Percentiles rank a stretch among this genome's conserved stretches.
Evolutionary conservation across 495 filamentous ascomycete genomes (phyloP).

Genomic region (Hyaloscypha hepaticicola): DNA sequence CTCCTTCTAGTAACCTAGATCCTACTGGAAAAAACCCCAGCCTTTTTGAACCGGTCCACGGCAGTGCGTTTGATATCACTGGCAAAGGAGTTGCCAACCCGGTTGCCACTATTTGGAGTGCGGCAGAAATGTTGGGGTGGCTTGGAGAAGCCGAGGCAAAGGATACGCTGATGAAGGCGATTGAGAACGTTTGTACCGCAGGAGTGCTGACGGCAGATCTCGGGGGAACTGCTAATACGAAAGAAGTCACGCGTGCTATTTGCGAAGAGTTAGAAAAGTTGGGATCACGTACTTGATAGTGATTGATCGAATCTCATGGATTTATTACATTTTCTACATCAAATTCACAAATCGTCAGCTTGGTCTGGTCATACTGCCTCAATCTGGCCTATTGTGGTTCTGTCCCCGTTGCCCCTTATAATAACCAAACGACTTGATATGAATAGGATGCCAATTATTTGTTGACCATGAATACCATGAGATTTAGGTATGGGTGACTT

Average conservation of each 20-base stretch:
- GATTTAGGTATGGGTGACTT: too few relatives aligned
- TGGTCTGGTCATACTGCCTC: too few relatives aligned
- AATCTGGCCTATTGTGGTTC: too few relatives aligned
- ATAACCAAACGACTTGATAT: too few relatives aligned
- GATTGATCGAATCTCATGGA: too few relatives aligned
- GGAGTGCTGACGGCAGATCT: constrained; percentile 59
- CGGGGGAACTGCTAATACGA: constrained; percentile 54
- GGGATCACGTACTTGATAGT: too few relatives aligned
- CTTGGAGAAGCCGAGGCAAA: constrained; percentile 56
- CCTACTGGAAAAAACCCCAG: constrained; percentile 56
- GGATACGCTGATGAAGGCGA: constrained; percentile 52
- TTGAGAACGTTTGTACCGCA: constrained; percentile 59
- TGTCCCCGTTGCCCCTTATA: too few relatives aligned
- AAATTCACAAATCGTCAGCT: too few relatives aligned
- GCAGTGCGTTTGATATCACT: constrained; percentile 65
- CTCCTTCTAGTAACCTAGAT: constrained; percentile 76
- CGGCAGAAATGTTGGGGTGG: constrained; percentile 68
- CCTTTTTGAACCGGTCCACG: constrained; percentile 89
- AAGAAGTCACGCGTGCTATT: constrained; percentile 61
- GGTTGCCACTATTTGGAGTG: constrained; percentile 67
- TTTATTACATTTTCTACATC: too few relatives aligned
- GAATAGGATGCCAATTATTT: too few relatives aligned
- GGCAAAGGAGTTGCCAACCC: constrained; percentile 73
- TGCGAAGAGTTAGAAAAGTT: constrained; percentile 54
- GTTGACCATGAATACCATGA: too few relatives aligned